phyloP scores from a whole-genome alignment of 352 stramenopile genomes.

The Pythium dissimile region DNA sequence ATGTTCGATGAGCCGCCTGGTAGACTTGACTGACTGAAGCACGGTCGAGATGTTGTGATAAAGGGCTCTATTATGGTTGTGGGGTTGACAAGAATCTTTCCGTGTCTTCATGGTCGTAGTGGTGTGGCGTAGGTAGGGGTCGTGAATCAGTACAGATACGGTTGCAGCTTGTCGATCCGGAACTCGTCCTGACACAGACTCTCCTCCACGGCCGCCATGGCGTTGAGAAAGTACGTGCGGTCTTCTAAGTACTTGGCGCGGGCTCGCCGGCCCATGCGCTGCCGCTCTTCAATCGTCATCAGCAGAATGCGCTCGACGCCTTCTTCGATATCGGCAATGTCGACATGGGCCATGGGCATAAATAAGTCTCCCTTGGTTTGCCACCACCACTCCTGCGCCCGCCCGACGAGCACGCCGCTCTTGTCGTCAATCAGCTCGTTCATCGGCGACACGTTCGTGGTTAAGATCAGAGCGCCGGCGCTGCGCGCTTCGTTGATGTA shows the following conservation, averaged over 20 bases:
- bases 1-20: no score
- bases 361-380: slow-evolving; percentile 82
- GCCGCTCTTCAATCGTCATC: slow-evolving; percentile 67
- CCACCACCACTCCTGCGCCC: slow-evolving; percentile 66
- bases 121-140: no score
- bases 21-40: no score
- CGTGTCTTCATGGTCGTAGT: no score
- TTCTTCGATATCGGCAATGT: slow-evolving; percentile 57
- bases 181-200: slow-evolving; percentile 80
- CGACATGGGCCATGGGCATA: slow-evolving; percentile 68
- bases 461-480: slow-evolving; percentile 66
- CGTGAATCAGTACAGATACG: slow-evolving; percentile 84
- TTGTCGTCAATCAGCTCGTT: slow-evolving; percentile 79
- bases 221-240: slow-evolving; percentile 76
- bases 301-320: slow-evolving; percentile 67
- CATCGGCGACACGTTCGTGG: slow-evolving; percentile 77
- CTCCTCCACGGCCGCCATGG: slow-evolving; percentile 74
- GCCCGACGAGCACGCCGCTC: slow-evolving; percentile 66
- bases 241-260: slow-evolving; percentile 74
- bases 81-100: no score
- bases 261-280: slow-evolving; percentile 65
- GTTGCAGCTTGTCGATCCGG: slow-evolving; percentile 66
- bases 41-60: background rate
- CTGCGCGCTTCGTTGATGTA: slow-evolving; percentile 86
- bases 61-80: slow-evolving; percentile 2